phyloP scores from a whole-genome alignment of 106 monocot genomes.

The Dioscorea zingiberensis region DNA sequence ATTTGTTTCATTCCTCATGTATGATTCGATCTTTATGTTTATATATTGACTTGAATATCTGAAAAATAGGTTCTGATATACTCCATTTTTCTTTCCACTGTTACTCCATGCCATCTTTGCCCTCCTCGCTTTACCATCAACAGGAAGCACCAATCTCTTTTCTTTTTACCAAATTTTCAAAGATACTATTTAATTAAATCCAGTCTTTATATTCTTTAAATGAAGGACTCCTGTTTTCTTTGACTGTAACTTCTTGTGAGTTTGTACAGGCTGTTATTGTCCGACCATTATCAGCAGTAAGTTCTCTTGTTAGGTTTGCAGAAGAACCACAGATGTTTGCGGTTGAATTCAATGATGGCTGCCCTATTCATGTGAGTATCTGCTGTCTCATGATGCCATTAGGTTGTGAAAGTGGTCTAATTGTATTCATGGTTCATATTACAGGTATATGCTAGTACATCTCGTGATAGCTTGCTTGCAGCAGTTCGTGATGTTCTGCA shows the following conservation, averaged over 20 bases:
- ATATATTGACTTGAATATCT: too few species aligned
- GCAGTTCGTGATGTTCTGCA: slow-evolving; percentile 91
- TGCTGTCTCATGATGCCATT: slow-evolving; percentile 1
- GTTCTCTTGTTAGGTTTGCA: slow-evolving; percentile 88
- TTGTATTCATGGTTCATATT: slow-evolving; percentile 10
- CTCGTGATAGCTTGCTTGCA: slow-evolving; percentile 93
- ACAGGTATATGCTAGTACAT: slow-evolving; percentile 98
- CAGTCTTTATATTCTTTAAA: too few species aligned
- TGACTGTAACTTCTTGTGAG: slow-evolving; percentile 6
- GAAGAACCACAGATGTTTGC: slow-evolving; percentile 99
- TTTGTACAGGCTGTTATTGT: slow-evolving; percentile 85
- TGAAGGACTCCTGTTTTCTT: too few species aligned
- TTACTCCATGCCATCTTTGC: too few species aligned
- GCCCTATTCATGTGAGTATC: slow-evolving; percentile 84
- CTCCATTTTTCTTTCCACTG: too few species aligned
- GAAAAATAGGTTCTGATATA: too few species aligned
- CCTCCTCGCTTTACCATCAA: too few species aligned
- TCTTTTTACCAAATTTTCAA: too few species aligned
- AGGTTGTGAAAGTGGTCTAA: background rate
- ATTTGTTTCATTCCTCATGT: too few species aligned
- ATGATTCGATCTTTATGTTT: too few species aligned
- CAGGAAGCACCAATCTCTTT: too few species aligned
- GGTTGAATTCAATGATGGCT: slow-evolving; percentile 96
- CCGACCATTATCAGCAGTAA: slow-evolving; percentile 78
- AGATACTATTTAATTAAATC: too few species aligned